phyloP scores from a whole-genome alignment of 1,139 yeast genomes.

The Pichia sp. region DNA sequence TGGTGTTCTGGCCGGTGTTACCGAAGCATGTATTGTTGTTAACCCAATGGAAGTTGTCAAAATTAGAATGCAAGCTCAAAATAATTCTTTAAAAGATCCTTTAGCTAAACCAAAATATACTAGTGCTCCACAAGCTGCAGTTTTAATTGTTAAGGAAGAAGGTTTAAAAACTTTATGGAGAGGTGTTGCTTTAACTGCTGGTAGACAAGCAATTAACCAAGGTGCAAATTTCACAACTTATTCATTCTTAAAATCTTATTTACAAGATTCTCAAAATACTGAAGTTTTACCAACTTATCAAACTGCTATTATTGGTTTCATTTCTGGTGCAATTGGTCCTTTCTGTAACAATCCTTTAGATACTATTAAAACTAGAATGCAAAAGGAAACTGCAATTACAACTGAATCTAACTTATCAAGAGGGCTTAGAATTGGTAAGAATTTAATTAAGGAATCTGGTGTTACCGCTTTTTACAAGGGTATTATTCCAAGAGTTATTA shows the following conservation, averaged over 20 bases:
- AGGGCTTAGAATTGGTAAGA: conserved; percentile 74
- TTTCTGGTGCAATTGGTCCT: conserved; percentile 97
- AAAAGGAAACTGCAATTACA: conserved; percentile 68
- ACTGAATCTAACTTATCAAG: conserved; percentile 70
- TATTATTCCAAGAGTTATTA: conserved; percentile 97
- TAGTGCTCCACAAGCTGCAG: conserved; percentile 89
- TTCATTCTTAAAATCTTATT: conserved; percentile 69
- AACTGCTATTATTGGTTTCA: conserved; percentile 83
- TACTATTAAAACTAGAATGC: conserved; percentile 95
- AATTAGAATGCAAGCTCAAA: conserved; percentile 94
- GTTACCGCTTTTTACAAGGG: conserved; percentile 86
- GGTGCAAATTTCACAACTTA: conserved; percentile 97
- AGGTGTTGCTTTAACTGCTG: conserved; percentile 94
- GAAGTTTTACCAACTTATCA: conserved; percentile 86
- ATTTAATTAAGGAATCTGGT: conserved; percentile 85
- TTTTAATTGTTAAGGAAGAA: conserved; percentile 81
- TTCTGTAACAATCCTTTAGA: conserved; percentile 96
- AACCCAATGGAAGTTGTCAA: conserved; percentile 97
- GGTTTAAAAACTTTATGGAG: conserved; percentile 85
- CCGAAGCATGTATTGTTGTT: conserved; percentile 91
- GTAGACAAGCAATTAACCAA: conserved; percentile 97
- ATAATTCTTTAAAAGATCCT: conserved; percentile 74
- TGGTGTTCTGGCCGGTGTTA: conserved; percentile 96
- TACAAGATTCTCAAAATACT: conserved; percentile 59
- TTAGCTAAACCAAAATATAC: conserved; percentile 71